phyloP scores from a whole-genome alignment of 768 basidiomycete species.

The Botryobasidium botryosum region DNA sequence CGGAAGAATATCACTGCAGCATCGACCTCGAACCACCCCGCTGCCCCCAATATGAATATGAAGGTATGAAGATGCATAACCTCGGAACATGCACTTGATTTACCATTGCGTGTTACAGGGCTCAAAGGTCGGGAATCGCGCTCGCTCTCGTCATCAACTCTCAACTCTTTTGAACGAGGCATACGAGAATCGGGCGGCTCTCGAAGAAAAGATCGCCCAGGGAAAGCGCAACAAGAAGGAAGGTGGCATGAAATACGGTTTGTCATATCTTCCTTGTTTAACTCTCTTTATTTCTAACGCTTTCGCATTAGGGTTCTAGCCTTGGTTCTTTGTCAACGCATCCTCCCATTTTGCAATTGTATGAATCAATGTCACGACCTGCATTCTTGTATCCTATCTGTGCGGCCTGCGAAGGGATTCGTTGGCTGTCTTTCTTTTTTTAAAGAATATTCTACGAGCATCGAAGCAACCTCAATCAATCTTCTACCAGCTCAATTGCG shows the following conservation, averaged over 20 bases:
- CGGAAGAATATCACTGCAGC: slow-evolving; percentile 48
- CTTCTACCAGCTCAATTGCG: too few relatives aligned
- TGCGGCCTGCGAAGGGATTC: too few relatives aligned
- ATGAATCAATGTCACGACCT: too few relatives aligned
- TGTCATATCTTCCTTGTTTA: slow-evolving; percentile 2
- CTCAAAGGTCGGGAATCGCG: slow-evolving; percentile 37
- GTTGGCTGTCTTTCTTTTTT: too few relatives aligned
- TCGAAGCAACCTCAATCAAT: too few relatives aligned
- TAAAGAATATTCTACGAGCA: too few relatives aligned
- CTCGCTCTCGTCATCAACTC: slow-evolving; percentile 59
- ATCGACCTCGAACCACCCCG: slow-evolving; percentile 28
- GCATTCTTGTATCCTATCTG: too few relatives aligned
- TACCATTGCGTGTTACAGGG: background rate
- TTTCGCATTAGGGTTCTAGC: too few relatives aligned
- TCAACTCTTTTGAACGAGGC: slow-evolving; percentile 69
- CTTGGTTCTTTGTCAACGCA: too few relatives aligned
- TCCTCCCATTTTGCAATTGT: too few relatives aligned
- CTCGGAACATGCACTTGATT: background rate
- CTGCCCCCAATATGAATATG: slow-evolving; percentile 68
- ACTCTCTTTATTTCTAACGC: too few relatives aligned
- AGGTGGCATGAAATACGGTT: slow-evolving; percentile 80
- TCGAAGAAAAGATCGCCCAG: slow-evolving; percentile 75
- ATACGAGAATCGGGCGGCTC: slow-evolving; percentile 61
- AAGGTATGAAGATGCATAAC: slow-evolving; percentile 30
- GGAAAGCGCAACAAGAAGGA: slow-evolving; percentile 72